Evolutionary conservation across 345 rosid species (phyloP).

Genomic region (Brassica carinata): DNA sequence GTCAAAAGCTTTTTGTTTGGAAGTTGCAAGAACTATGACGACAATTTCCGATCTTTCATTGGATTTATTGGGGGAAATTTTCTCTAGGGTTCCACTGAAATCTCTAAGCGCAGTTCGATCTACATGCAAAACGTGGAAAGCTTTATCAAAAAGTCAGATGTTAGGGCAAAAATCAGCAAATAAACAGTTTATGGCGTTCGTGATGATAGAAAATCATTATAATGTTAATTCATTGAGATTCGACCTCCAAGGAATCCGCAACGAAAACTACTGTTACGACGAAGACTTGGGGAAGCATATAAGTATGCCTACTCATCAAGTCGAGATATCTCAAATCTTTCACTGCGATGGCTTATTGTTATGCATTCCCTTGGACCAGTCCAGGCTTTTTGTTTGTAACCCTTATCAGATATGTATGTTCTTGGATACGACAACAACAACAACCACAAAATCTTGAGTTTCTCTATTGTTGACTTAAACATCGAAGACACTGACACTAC

Average conservation of each 20-base stretch:
- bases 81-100: background rate
- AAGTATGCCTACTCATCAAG: background rate
- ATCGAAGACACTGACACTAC: background rate
- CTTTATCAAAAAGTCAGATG: background rate
- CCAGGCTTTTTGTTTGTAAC: background rate
- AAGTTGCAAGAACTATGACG: background rate
- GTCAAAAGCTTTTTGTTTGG: background rate
- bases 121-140: background rate
- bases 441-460: constrained; percentile 1
- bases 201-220: background rate
- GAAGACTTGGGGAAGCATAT: background rate
- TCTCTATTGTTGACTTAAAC: background rate
- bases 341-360: background rate
- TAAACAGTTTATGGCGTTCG: background rate
- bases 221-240: background rate
- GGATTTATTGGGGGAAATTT: background rate
- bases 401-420: background rate
- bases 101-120: background rate
- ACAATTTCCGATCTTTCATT: background rate
- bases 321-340: background rate
- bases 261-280: background rate
- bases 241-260: background rate
- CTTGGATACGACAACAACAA: background rate
- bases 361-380: background rate
- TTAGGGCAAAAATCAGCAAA: background rate